Percentiles rank a stretch among this genome's conserved stretches.
phyloP scores from a whole-genome alignment of 2,329 filamentous ascomycete species.

The Pseudogymnoascus sp. region DNA sequence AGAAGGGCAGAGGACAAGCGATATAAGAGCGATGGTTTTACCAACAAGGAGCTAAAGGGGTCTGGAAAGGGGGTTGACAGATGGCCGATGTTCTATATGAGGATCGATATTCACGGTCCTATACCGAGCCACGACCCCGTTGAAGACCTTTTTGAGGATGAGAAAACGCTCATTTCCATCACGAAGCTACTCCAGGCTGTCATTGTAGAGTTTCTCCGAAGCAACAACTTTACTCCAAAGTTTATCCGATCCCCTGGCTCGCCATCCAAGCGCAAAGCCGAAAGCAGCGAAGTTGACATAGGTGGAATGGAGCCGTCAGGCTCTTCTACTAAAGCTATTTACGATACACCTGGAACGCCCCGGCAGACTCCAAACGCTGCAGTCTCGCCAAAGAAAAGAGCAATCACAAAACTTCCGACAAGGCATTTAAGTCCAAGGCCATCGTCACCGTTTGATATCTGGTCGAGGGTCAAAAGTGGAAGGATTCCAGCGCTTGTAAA shows the following conservation, averaged over 20 bases:
- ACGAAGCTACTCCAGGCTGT: conserved; percentile 60
- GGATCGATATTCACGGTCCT: conserved; percentile 39
- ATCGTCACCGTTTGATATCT: conserved; percentile 30
- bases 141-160: conserved; percentile 38
- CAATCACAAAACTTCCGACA: not conserved
- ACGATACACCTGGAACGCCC: not conserved
- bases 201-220: conserved; percentile 65
- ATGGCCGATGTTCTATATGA: conserved; percentile 87
- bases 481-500: not conserved
- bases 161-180: conserved; percentile 38
- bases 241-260: conserved; percentile 37
- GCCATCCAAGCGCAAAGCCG: conserved; percentile 13
- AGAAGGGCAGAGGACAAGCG: conserved; percentile 30
- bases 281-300: conserved; percentile 2
- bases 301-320: not conserved
- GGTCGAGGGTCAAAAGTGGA: conserved; percentile 32
- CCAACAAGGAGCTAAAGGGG: conserved; percentile 42
- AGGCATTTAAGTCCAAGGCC: not conserved
- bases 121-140: conserved; percentile 16
- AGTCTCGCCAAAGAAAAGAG: not conserved
- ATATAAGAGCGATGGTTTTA: conserved; percentile 41
- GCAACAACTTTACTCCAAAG: conserved; percentile 49
- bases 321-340: not conserved
- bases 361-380: not conserved
- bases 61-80: conserved; percentile 61